Conservation (phyloP, 164 flowering plant species). For the Taxillus chinensis region DNA sequence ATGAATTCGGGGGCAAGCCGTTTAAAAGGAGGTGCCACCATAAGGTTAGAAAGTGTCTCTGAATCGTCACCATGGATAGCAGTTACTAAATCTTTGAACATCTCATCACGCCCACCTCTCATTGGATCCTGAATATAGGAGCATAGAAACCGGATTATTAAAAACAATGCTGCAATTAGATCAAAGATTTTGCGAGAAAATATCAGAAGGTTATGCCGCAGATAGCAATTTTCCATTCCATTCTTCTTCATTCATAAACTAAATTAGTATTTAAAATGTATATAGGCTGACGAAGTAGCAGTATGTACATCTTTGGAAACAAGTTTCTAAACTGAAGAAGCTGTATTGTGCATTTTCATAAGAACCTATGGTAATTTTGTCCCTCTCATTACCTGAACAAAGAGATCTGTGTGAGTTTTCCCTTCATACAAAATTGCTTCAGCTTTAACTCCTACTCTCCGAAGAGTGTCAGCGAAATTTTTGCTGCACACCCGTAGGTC, state of each 20-base stretch:
- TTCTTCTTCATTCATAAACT: too few species aligned
- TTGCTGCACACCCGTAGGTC: slow-evolving; percentile 31
- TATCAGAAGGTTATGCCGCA: too few species aligned
- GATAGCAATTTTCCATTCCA: too few species aligned
- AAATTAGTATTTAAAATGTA: too few species aligned
- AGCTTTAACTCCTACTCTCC: slow-evolving; percentile 51
- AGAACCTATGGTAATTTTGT: background rate
- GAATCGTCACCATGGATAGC: slow-evolving; percentile 51
- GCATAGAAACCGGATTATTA: too few species aligned
- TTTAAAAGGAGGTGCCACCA: slow-evolving; percentile 42
- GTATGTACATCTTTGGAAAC: too few species aligned
- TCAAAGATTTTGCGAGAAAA: too few species aligned
- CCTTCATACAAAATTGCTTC: slow-evolving; percentile 63
- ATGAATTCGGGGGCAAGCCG: slow-evolving; percentile 81
- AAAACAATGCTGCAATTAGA: too few species aligned
- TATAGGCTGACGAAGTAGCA: too few species aligned
- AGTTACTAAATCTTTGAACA: slow-evolving; percentile 55
- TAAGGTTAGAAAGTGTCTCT: slow-evolving; percentile 48
- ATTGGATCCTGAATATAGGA: slow-evolving; percentile 64
- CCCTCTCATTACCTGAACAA: slow-evolving; percentile 58
- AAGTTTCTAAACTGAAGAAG: background rate
- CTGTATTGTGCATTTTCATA: background rate
- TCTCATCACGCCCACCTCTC: slow-evolving; percentile 77
- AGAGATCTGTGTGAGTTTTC: slow-evolving; percentile 89
- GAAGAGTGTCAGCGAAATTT: slow-evolving; percentile 54